Evolutionary conservation across 805 yeast species (phyloP).

Genomic region (Candida yuanshanica): DNA sequence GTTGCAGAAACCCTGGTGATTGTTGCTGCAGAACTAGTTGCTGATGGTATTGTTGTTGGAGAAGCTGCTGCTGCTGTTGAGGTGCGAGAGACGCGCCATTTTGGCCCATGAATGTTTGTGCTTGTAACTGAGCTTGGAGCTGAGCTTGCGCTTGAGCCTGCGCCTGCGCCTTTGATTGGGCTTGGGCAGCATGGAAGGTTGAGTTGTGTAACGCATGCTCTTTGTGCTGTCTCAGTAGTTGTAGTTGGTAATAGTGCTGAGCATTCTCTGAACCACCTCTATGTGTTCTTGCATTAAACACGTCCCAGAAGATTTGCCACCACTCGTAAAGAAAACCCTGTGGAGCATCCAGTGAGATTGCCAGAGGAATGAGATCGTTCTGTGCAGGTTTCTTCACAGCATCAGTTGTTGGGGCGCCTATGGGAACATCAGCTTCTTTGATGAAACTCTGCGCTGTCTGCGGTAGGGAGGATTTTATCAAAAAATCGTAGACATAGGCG

Average conservation of each 20-base stretch:
- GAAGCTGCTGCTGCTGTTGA: constrained; percentile 19
- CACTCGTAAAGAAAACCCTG: constrained; percentile 86
- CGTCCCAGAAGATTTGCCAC: constrained; percentile 97
- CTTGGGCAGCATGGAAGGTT: constrained; percentile 38
- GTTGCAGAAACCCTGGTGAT: neutral
- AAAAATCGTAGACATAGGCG: constrained; percentile 82
- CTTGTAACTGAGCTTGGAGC: constrained; percentile 7
- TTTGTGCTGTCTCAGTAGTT: constrained; percentile 53
- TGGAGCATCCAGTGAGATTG: constrained; percentile 71
- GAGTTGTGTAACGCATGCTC: constrained; percentile 45
- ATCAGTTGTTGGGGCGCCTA: constrained; percentile 17
- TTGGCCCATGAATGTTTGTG: neutral
- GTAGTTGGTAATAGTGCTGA: constrained; percentile 64
- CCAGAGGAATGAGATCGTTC: constrained; percentile 42
- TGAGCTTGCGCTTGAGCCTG: constrained; percentile 17
- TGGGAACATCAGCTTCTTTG: constrained; percentile 64
- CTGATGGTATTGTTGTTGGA: constrained; percentile 26
- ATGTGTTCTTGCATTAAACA: constrained; percentile 74
- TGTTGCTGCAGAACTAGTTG: constrained; percentile 7
- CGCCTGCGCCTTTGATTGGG: constrained; percentile 32
- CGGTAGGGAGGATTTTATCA: constrained; percentile 64
- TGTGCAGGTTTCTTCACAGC: constrained; percentile 20
- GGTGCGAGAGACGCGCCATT: no score
- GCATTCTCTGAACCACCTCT: constrained; percentile 60
- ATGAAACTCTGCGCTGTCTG: constrained; percentile 71